These are phyloP conservation scores for Aureobasidium namibiae DNA, from an alignment of 2,329 filamentous ascomycete species.

Conservation along the genomic window DNA sequence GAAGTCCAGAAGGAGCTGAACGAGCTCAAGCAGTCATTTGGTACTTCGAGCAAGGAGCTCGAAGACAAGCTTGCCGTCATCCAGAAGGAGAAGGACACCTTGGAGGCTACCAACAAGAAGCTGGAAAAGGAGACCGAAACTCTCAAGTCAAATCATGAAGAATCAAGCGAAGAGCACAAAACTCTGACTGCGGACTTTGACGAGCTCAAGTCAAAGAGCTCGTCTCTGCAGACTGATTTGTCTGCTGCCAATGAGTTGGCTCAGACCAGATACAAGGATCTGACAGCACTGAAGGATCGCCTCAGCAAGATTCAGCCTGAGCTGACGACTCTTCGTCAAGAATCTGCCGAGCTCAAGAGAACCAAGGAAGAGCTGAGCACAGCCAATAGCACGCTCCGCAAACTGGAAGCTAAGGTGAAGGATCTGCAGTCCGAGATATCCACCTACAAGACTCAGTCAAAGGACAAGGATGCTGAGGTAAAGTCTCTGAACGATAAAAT, in stretches of 20 bases:
- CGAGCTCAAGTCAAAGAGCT: conserved; percentile 61
- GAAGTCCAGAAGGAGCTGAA: conserved; percentile 15
- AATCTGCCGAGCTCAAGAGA: conserved; percentile 65
- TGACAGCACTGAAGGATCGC: conserved; percentile 70
- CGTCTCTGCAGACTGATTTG: conserved; percentile 70
- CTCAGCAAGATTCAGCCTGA: conserved; percentile 83
- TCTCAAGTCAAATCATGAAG: conserved; percentile 41
- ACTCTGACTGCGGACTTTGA: conserved; percentile 59
- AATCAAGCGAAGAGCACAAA: conserved; percentile 44
- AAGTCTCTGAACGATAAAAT: conserved; percentile 71
- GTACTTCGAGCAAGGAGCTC: conserved; percentile 50
- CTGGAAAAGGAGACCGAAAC: conserved; percentile 63
- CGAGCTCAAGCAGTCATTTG: conserved; percentile 11
- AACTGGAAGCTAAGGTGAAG: conserved; percentile 73
- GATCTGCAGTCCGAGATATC: conserved; percentile 69
- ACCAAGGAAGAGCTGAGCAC: conserved; percentile 65
- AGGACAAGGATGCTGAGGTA: conserved; percentile 71
- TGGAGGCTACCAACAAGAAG: conserved; percentile 56
- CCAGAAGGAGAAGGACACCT: conserved; percentile 52
- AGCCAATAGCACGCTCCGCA: conserved; percentile 56
- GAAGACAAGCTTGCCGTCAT: conserved; percentile 32
- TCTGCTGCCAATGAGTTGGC: conserved; percentile 80
- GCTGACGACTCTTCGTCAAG: conserved; percentile 66
- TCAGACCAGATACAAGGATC: conserved; percentile 77
- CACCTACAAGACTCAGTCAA: conserved; percentile 58